Conservation (phyloP, 345 rosid species). For the Populus alba region DNA sequence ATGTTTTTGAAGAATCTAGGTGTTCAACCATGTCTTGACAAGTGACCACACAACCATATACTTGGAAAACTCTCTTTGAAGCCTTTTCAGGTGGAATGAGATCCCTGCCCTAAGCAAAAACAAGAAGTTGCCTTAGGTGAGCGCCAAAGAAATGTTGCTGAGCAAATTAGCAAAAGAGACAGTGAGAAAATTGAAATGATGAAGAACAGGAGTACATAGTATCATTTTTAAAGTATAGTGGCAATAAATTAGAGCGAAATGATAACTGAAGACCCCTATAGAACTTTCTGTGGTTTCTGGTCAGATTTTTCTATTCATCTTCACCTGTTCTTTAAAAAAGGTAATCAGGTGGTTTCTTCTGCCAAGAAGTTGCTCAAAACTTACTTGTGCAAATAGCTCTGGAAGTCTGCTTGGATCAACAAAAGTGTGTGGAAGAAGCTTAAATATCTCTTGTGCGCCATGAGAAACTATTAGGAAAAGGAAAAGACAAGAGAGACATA, state of each 20-base stretch:
- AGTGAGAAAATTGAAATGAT: background rate
- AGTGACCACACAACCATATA: conserved; percentile 80
- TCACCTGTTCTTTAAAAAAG: background rate
- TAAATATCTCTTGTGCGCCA: conserved; percentile 93
- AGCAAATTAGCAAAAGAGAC: background rate
- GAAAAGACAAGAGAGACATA: background rate
- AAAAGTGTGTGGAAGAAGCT: conserved; percentile 89
- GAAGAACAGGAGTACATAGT: background rate
- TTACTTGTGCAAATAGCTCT: conserved; percentile 60
- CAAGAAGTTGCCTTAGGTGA: conserved; percentile 10
- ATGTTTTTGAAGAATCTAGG: conserved; percentile 58
- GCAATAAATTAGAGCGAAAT: background rate
- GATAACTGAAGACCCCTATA: background rate
- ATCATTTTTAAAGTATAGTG: background rate
- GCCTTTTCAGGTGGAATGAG: conserved; percentile 23
- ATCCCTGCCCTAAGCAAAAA: conserved; percentile 42
- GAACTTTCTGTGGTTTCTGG: background rate
- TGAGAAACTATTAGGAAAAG: conserved; percentile 48
- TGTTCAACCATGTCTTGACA: conserved; percentile 79
- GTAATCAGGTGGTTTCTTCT: background rate
- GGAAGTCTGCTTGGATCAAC: conserved; percentile 75
- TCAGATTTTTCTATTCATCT: background rate
- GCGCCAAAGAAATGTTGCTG: background rate
- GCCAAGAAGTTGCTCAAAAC: background rate
- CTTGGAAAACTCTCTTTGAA: conserved; percentile 68